These are phyloP conservation scores for Lyophyllum decastes DNA, from an alignment of 768 basidiomycete species.

Conservation along the genomic window DNA sequence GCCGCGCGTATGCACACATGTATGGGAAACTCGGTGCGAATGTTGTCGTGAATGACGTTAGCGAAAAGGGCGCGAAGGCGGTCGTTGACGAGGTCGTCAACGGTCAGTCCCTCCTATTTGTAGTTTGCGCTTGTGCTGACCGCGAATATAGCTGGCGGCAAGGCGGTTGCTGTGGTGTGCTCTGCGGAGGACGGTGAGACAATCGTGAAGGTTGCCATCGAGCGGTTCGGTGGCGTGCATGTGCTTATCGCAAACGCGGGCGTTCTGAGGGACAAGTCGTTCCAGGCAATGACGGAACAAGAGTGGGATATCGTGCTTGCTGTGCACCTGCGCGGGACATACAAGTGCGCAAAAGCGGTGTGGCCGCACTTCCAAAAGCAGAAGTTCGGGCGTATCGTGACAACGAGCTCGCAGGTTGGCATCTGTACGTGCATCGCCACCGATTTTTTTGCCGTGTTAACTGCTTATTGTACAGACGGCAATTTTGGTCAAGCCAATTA, in stretches of 20 bases:
- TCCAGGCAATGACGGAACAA: slow-evolving; percentile 82
- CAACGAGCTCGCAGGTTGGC: slow-evolving; percentile 91
- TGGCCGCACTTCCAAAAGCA: slow-evolving; percentile 98
- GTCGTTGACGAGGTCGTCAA: slow-evolving; percentile 88
- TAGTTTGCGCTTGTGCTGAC: neutral
- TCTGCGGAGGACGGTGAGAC: slow-evolving; percentile 92
- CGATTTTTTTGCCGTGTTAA: neutral
- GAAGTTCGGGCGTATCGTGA: slow-evolving; percentile 93
- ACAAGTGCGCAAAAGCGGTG: slow-evolving; percentile 91
- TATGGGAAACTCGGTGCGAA: slow-evolving; percentile 93
- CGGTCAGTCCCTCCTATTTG: slow-evolving; percentile 42
- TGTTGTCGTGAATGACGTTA: slow-evolving; percentile 95
- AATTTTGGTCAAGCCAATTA: slow-evolving; percentile 98
- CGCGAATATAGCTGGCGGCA: slow-evolving; percentile 71
- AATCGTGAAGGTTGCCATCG: slow-evolving; percentile 84
- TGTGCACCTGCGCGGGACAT: slow-evolving; percentile 89
- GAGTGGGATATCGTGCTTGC: slow-evolving; percentile 95
- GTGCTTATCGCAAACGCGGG: slow-evolving; percentile 92
- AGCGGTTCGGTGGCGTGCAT: slow-evolving; percentile 88
- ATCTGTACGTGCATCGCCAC: slow-evolving; percentile 64
- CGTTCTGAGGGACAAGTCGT: slow-evolving; percentile 91
- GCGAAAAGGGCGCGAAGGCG: slow-evolving; percentile 75
- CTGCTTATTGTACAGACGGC: slow-evolving; percentile 59
- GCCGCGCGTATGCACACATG: slow-evolving; percentile 90
- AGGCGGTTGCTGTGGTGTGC: slow-evolving; percentile 78